Base-by-base conservation (phyloP, 768 basidiomycete genomes). In the Paxillus rubicundulus region DNA sequence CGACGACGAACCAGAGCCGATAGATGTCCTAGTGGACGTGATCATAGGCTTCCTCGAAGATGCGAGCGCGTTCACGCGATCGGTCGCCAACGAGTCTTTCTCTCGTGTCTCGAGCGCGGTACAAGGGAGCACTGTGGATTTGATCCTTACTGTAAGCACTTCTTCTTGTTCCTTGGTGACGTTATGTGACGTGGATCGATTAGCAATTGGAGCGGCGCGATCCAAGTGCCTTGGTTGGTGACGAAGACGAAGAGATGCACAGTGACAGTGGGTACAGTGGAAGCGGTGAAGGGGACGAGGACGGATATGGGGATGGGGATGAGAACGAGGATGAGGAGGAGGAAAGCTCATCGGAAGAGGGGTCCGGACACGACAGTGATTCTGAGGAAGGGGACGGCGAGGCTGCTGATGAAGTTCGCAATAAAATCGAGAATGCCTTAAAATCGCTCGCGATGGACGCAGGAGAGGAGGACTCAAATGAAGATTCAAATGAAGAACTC, bases 1-100 rank as follows among this genome's bases (percentile, higher is more conserved):
- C 70, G 17, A 24, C 24, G 24, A 24, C 6, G 3, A 2, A 24
- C 24, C 24, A 24, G 24, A 24, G 44, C 85, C 93, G 1, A 82
- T 95, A 49, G 93, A 97, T 55, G 70, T 93, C 40, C 77, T 98
- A 37, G 84, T 95, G 32, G 94, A 98, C 64, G 79, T 80, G n/a
- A 82, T 98, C 45, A 90, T 99, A 44, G 92, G 92, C 6, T 87
- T 90, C 63, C 71, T 99, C 34, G 93, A 98, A 66, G 82, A 87
- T 52, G 85, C 86, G 2, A 88, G 86, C 5, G 81, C 85, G 37
- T 95, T 88, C 66, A 77, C 89, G 71, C 85, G 92, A 30, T 81
- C 84, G 2, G 74, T 92, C 21, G 89, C 87, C 6, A 93, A 87
- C 47, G 82, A 89, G 59, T 85, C 84, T 6, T 95, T 98, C 63